These are phyloP conservation scores for Retiboletus flavoniger DNA, from an alignment of 1,284 basidiomycete species.

Conservation along the genomic window DNA sequence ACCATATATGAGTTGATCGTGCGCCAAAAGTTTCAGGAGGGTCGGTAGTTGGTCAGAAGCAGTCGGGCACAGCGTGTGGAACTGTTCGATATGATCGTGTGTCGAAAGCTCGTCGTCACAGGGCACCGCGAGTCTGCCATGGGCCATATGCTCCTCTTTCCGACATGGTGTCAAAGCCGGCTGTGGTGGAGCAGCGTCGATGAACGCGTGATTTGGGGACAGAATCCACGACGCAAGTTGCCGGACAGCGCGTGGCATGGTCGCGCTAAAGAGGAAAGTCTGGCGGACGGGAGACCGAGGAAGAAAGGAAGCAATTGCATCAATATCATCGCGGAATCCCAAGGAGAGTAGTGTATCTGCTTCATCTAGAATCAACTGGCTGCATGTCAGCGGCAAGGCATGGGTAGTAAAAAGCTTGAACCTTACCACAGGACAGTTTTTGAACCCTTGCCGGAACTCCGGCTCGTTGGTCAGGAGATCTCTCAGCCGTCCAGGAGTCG, in stretches of 20 bases:
- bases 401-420: not conserved
- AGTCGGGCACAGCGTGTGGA: conserved; percentile 71
- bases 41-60: conserved; percentile 78
- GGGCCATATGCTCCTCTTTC: conserved; percentile 18
- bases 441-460: conserved; percentile 53
- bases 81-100: conserved; percentile 85
- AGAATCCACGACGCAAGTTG: conserved; percentile 58
- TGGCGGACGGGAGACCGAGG: conserved; percentile 71
- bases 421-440: conserved; percentile 59
- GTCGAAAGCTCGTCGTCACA: conserved; percentile 34
- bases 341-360: conserved; percentile 95
- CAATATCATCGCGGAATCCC: conserved; percentile 92
- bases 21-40: conserved; percentile 77
- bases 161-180: not conserved
- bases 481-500: conserved; percentile 87
- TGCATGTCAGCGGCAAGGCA: conserved; percentile 4
- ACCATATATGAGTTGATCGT: conserved; percentile 84
- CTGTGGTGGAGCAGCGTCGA: conserved; percentile 57
- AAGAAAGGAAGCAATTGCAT: conserved; percentile 71
- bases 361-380: conserved; percentile 89
- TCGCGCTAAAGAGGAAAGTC: conserved; percentile 96
- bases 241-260: conserved; percentile 62
- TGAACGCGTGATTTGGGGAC: conserved; percentile 55
- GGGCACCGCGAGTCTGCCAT: not conserved
- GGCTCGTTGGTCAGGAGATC: conserved; percentile 74